Percentiles rank a stretch among this genome's conserved stretches.
phyloP scores from a whole-genome alignment of 2,329 filamentous ascomycete genomes.

The Aspergillus sp. region DNA sequence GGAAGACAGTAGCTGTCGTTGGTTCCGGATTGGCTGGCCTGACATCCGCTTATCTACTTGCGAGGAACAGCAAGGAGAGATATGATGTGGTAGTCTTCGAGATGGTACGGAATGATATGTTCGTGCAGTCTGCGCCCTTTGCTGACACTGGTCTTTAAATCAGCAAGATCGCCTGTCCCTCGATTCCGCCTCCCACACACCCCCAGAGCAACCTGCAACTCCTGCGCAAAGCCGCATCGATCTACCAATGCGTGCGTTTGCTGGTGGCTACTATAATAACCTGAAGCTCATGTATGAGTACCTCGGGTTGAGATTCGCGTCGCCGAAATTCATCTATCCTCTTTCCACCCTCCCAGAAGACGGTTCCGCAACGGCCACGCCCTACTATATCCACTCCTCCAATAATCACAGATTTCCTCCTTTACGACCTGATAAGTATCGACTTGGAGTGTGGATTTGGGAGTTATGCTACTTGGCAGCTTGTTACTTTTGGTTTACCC shows the following conservation, averaged over 20 bases:
- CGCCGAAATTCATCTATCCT: constrained; percentile 44
- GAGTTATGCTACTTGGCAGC: constrained; percentile 7
- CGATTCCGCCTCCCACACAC: constrained; percentile 9
- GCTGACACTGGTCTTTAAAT: neutral
- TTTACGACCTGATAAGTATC: neutral
- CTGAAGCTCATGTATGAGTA: constrained; percentile 57
- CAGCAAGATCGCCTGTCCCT: constrained; percentile 11
- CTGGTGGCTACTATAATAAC: constrained; percentile 54
- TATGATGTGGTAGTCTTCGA: constrained; percentile 48
- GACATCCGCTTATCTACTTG: constrained; percentile 46
- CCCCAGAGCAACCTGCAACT: constrained; percentile 4
- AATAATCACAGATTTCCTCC: constrained; percentile 14
- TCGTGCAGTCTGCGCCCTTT: constrained; percentile 5
- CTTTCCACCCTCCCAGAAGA: constrained; percentile 49
- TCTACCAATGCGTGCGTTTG: constrained; percentile 53
- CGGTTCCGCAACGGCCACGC: constrained; percentile 6
- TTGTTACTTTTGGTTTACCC: constrained; percentile 16
- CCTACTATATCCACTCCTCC: too few species aligned
- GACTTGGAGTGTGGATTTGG: constrained; percentile 4
- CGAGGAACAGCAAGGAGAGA: constrained; percentile 36
- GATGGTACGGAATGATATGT: constrained; percentile 46
- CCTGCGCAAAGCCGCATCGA: constrained; percentile 37
- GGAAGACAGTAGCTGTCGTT: constrained; percentile 40
- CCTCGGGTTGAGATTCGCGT: constrained; percentile 50
- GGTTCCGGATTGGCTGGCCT: too few species aligned